Conservation (phyloP, 2,329 filamentous ascomycete species). For the Rutstroemia sp. region DNA sequence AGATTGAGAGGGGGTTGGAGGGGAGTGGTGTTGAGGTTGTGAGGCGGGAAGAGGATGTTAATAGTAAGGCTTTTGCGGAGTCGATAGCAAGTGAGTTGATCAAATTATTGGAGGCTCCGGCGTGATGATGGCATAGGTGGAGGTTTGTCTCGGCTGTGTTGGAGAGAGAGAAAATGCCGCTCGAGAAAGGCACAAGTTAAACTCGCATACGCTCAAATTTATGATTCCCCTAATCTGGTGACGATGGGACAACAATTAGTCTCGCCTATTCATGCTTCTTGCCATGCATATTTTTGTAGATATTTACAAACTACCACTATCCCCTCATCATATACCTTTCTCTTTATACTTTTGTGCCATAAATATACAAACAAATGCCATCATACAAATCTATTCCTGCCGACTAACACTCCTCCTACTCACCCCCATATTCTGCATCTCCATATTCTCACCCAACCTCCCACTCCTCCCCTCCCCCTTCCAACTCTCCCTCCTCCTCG, state of each 20-base stretch:
- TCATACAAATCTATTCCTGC: conserved; percentile 13
- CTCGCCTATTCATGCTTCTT: no score
- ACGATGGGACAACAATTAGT: no score
- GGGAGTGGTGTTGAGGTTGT: conserved; percentile 42
- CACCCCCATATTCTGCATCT: conserved; percentile 15
- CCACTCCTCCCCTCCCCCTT: conserved; percentile 17
- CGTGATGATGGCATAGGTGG: neutral
- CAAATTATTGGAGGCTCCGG: neutral
- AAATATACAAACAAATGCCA: neutral
- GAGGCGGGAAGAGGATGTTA: conserved; percentile 44
- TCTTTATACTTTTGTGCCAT: neutral
- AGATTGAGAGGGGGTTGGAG: conserved; percentile 41
- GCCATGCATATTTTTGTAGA: no score
- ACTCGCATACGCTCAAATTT: no score
- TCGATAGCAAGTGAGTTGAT: conserved; percentile 34
- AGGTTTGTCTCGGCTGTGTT: no score
- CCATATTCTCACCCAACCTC: conserved; percentile 9
- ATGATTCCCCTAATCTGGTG: no score
- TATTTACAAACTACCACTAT: no score
- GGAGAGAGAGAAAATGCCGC: no score
- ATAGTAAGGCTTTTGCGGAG: conserved; percentile 44
- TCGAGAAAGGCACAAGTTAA: no score
- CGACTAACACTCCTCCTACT: conserved; percentile 23
- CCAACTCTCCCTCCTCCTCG: conserved; percentile 3
- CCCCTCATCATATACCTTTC: neutral